These are phyloP conservation scores for Aurifilum marmelostoma DNA, from an alignment of 2,329 filamentous ascomycete genomes.

Conservation along the genomic window DNA sequence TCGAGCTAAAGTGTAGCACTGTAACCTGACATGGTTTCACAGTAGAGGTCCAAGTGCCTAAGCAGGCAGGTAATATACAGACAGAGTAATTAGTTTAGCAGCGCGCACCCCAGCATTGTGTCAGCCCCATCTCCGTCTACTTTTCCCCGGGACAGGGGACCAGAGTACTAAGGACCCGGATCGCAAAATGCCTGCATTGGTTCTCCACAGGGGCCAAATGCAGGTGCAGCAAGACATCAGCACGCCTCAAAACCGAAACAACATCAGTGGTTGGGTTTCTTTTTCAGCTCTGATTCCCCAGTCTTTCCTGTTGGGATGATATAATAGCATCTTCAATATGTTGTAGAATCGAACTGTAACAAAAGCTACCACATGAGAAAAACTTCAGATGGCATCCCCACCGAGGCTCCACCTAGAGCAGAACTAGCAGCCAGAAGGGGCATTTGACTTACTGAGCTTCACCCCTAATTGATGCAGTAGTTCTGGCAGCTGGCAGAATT, in stretches of 20 bases:
- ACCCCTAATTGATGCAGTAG: slow-evolving; percentile 4
- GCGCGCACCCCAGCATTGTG: neutral
- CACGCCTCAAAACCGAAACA: neutral
- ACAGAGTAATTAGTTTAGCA: no score
- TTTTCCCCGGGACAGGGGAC: neutral
- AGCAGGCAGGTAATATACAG: neutral
- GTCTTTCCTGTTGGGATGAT: neutral
- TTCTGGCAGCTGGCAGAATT: neutral
- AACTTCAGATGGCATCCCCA: neutral
- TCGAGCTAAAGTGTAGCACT: neutral
- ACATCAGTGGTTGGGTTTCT: neutral
- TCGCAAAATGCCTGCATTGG: neutral
- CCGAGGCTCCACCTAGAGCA: neutral
- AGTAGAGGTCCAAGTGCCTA: neutral
- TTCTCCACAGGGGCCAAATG: neutral
- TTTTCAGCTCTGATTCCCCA: neutral
- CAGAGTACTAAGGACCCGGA: neutral
- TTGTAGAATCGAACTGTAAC: neutral
- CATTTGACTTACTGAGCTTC: neutral
- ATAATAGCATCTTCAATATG: neutral
- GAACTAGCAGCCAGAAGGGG: neutral
- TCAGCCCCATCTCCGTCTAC: neutral
- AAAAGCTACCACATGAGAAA: neutral
- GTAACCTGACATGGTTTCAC: neutral
- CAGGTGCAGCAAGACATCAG: neutral